Conservation (phyloP, 2,329 filamentous ascomycete genomes). For the Cadophora malorum region DNA sequence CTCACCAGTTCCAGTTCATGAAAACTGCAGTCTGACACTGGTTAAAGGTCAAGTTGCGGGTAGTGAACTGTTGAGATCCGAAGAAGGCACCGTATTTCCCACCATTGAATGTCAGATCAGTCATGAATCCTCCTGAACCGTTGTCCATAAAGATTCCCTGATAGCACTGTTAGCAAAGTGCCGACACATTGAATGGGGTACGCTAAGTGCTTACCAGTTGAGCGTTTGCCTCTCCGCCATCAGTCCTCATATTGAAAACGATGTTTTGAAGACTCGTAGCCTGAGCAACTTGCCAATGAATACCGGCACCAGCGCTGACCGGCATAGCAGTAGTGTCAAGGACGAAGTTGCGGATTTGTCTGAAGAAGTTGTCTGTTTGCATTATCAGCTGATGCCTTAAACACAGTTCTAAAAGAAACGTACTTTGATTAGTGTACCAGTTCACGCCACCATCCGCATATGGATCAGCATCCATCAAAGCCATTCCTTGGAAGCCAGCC, state of each 20-base stretch:
- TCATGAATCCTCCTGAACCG: slow-evolving; percentile 83
- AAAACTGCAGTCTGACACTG: slow-evolving; percentile 82
- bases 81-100: slow-evolving; percentile 80
- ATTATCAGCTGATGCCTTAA: slow-evolving; percentile 8
- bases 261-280: slow-evolving; percentile 83
- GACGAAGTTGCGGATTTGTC: slow-evolving; percentile 81
- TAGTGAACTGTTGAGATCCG: slow-evolving; percentile 88
- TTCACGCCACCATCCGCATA: slow-evolving; percentile 73
- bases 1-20: slow-evolving; percentile 87
- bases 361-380: slow-evolving; percentile 73
- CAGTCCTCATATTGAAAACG: slow-evolving; percentile 77
- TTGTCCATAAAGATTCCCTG: slow-evolving; percentile 83
- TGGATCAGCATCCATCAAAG: slow-evolving; percentile 86
- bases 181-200: not conserved
- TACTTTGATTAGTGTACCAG: slow-evolving; percentile 78
- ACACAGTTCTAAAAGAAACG: slow-evolving; percentile 51
- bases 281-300: slow-evolving; percentile 88
- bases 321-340: slow-evolving; percentile 76
- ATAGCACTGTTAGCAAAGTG: slow-evolving; percentile 8
- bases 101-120: slow-evolving; percentile 82
- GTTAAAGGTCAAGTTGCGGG: slow-evolving; percentile 82
- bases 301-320: slow-evolving; percentile 66
- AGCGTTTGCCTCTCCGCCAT: slow-evolving; percentile 66
- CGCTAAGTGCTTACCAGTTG: slow-evolving; percentile 56
- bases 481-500: slow-evolving; percentile 79